Conservation (phyloP, 2,329 filamentous ascomycete genomes). For the Cladosporium sp. region DNA sequence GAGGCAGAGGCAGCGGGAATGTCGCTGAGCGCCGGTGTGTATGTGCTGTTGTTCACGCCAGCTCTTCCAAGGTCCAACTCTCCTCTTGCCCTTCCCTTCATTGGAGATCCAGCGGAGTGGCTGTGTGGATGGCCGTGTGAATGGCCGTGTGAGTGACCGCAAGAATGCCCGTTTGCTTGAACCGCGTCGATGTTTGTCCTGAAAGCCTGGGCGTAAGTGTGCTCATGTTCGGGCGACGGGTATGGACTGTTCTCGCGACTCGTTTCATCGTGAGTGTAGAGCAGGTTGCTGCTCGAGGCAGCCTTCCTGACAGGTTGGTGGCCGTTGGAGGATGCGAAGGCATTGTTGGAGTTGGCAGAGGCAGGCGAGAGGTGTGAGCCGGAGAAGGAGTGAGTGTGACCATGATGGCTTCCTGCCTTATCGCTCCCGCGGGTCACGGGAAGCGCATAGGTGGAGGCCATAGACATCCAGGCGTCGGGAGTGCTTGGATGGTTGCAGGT, state of each 20-base stretch:
- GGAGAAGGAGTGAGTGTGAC: slow-evolving; percentile 24
- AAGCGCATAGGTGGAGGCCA: slow-evolving; percentile 45
- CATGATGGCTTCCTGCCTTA: slow-evolving; percentile 29
- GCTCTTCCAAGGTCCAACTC: slow-evolving; percentile 44
- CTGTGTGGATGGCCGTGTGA: slow-evolving; percentile 24
- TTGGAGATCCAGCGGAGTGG: slow-evolving; percentile 22
- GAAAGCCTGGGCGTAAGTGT: slow-evolving; percentile 16
- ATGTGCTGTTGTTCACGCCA: slow-evolving; percentile 15
- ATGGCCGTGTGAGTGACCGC: slow-evolving; percentile 16
- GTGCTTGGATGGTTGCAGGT: neutral
- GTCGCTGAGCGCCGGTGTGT: slow-evolving; percentile 18
- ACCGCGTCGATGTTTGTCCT: slow-evolving; percentile 21
- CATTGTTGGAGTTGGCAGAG: slow-evolving; percentile 16
- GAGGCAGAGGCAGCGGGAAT: slow-evolving; percentile 19
- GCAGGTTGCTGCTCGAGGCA: slow-evolving; percentile 20
- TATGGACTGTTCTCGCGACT: slow-evolving; percentile 28
- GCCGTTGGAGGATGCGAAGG: slow-evolving; percentile 16
- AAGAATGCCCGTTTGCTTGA: slow-evolving; percentile 17
- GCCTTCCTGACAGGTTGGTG: slow-evolving; percentile 18
- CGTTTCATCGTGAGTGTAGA: slow-evolving; percentile 27
- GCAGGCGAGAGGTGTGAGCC: slow-evolving; percentile 16
- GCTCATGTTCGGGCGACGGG: slow-evolving; percentile 19
- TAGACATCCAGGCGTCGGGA: slow-evolving; percentile 17
- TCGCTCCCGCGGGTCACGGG: slow-evolving; percentile 26
- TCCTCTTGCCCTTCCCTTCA: slow-evolving; percentile 38